Base-by-base conservation (phyloP, 495 filamentous ascomycete genomes). In the Glutinoglossum americanum region DNA sequence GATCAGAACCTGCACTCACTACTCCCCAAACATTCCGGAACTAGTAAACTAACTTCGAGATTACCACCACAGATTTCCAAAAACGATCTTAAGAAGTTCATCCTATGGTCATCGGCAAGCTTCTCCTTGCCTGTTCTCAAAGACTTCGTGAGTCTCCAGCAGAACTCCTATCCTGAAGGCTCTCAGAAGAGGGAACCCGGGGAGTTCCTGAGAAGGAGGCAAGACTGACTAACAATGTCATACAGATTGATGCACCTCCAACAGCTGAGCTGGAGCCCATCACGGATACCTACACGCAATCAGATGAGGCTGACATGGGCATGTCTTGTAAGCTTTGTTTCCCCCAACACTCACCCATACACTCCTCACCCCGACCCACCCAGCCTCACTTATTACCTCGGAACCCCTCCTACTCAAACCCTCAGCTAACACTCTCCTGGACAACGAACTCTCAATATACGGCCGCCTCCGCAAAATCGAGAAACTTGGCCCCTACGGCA, bases 251-350 rank as follows among this genome's bases (percentile, higher is more conserved):
- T 17, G 88, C 89, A 2, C 73, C 76, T 0, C 88, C 88, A 0
- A 92, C 86, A 3, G 88, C 87, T 0, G 88, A 95, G 66, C 75
- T 94, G 0, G 84, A 89, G 62, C 89, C 89, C 13, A 81, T 88
- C 28, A 85, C 85, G 0, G 67, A 76, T 0, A 71, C 69, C 17
- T 84, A 85, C 62, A 75, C 80, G 1, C 80, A 85, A 61, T 70
- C 65, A 26, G 81, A 93, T 64, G 88, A 94, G 69, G 82, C 72
- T 1, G 84, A 87, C 61, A 88, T 87, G 84, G 80, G 79, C 17
- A 51, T 51, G 47, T 9, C 47, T 70, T 80, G 44, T 76, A 35
- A 35, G 32, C 32, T 11, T 35, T 11, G 32, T 11, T 35, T 35
- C n/a, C n/a, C 32, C 32, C 32, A 74, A 3, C 79, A 78, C 62